phyloP scores from a whole-genome alignment of 2,329 filamentous ascomycete genomes.

The Diaporthe citriasiana region DNA sequence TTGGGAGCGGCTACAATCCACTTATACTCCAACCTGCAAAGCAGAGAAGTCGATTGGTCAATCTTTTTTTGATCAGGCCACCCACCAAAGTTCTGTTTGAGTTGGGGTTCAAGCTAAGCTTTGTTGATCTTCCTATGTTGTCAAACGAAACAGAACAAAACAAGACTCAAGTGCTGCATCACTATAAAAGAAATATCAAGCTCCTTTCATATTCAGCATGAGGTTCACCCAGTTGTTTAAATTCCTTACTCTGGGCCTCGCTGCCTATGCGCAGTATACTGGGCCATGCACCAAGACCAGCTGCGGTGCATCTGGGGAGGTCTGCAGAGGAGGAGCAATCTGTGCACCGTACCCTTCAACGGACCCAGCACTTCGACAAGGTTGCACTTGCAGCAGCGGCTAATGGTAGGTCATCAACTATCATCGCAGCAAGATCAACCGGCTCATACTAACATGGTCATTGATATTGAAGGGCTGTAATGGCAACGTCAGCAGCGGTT shows the following conservation, averaged over 20 bases:
- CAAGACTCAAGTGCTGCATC: background rate
- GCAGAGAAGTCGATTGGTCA: background rate
- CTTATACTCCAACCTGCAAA: background rate
- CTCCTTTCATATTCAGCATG: background rate
- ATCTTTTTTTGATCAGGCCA: background rate
- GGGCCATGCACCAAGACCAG: constrained; percentile 14
- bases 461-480: background rate
- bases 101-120: background rate
- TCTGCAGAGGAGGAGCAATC: background rate
- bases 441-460: background rate
- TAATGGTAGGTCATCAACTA: background rate
- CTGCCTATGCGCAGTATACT: constrained; percentile 5
- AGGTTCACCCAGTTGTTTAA: background rate
- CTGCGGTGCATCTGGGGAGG: constrained; percentile 18
- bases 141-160: background rate
- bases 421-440: too few species aligned
- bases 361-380: constrained; percentile 13
- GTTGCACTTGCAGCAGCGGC: constrained; percentile 19
- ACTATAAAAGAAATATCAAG: too few species aligned
- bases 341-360: constrained; percentile 28
- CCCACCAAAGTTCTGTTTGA: background rate
- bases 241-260: background rate
- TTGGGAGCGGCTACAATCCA: background rate
- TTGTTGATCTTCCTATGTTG: background rate
- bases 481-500: too few species aligned